These are phyloP conservation scores for Knufia petricola DNA, from an alignment of 2,329 filamentous ascomycete species.

Conservation along the genomic window DNA sequence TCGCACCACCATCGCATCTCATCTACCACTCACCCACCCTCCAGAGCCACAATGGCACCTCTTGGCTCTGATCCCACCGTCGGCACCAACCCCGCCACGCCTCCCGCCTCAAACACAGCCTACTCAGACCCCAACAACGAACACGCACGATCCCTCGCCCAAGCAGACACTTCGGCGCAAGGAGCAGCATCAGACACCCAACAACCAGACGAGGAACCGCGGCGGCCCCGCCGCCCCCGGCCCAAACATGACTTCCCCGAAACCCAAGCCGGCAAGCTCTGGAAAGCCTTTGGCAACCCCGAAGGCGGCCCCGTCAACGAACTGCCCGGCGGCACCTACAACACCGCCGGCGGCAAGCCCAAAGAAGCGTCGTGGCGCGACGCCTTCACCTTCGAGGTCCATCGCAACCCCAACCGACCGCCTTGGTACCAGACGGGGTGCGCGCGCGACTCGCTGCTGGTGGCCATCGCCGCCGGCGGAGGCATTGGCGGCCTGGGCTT, in stretches of 20 bases:
- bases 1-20: too few relatives aligned
- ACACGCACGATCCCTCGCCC: too few relatives aligned
- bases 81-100: neutral
- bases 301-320: constrained; percentile 42
- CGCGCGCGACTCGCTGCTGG: constrained; percentile 69
- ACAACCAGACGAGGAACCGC: constrained; percentile 9
- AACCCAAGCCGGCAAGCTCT: constrained; percentile 39
- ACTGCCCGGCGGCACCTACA: constrained; percentile 47
- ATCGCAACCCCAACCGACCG: constrained; percentile 59
- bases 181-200: too few relatives aligned
- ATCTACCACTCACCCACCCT: too few relatives aligned
- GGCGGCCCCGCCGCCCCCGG: constrained; percentile 19
- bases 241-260: constrained; percentile 35
- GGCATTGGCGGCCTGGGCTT: constrained; percentile 64
- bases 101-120: too few relatives aligned
- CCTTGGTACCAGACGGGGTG: constrained; percentile 72
- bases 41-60: neutral
- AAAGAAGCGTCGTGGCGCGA: constrained; percentile 34
- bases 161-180: too few relatives aligned
- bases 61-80: neutral
- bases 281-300: constrained; percentile 39
- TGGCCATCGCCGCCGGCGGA: constrained; percentile 72
- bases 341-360: constrained; percentile 50
- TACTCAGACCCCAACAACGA: constrained; percentile 13
- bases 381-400: constrained; percentile 45